Conservation (phyloP, 148 eudicot species). For the Chenopodium formosanum region DNA sequence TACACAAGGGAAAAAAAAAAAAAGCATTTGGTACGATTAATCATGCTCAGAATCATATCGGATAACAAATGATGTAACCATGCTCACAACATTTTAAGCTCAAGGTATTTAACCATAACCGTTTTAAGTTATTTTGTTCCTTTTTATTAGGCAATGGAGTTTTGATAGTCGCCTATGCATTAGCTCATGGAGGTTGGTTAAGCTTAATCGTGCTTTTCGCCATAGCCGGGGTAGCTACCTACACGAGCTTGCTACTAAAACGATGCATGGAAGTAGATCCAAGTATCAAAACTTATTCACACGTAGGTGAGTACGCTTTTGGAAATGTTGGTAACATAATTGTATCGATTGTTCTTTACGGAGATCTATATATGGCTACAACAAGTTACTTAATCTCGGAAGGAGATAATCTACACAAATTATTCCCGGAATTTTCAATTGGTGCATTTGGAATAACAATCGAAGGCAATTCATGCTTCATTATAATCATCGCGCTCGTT, state of each 20-base stretch:
- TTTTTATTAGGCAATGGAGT: not conserved
- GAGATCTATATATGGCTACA: not conserved
- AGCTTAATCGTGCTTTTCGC: not conserved
- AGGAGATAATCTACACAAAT: conserved; percentile 4
- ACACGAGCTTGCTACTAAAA: not conserved
- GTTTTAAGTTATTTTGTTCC: too few species aligned
- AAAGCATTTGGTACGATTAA: too few species aligned
- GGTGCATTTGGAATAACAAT: not conserved
- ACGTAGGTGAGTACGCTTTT: not conserved
- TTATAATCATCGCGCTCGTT: not conserved
- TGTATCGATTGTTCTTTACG: not conserved
- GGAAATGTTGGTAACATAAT: not conserved
- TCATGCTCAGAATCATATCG: too few species aligned
- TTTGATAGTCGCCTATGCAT: not conserved
- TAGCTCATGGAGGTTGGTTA: conserved; percentile 5
- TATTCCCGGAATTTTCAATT: not conserved
- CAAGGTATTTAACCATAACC: too few species aligned
- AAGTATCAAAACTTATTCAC: not conserved
- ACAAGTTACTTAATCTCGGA: not conserved
- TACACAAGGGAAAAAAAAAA: too few species aligned
- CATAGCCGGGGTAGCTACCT: not conserved
- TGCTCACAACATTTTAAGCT: too few species aligned
- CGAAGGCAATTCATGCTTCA: conserved; percentile 8
- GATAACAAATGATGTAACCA: too few species aligned
- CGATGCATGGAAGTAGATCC: not conserved